Evolutionary conservation across 139 green algal species (phyloP).

Genomic region (Coccomyxa sp.): DNA sequence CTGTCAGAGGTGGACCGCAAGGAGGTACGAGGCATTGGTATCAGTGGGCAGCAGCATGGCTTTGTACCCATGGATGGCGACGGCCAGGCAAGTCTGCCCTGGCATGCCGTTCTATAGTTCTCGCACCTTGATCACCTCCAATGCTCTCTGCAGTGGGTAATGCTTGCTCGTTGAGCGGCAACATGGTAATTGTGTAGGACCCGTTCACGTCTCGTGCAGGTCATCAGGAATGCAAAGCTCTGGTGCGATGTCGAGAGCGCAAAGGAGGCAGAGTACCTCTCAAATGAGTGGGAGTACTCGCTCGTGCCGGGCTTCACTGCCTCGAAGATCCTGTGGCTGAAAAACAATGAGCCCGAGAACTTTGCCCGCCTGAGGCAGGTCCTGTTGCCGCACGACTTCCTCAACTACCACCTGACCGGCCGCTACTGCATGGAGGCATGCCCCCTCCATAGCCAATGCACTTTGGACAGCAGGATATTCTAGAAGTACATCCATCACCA

Average conservation of each 20-base stretch:
- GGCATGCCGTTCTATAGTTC: too few relatives aligned
- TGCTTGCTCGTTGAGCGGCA: not conserved
- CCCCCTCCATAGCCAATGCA: too few relatives aligned
- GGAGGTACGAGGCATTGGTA: constrained; percentile 54
- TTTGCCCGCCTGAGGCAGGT: constrained; percentile 46
- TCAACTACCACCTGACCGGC: constrained; percentile 77
- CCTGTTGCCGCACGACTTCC: constrained; percentile 82
- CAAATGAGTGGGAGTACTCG: constrained; percentile 36
- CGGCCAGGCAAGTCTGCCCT: constrained; percentile 17
- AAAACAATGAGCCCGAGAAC: constrained; percentile 72
- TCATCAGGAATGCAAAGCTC: constrained; percentile 67
- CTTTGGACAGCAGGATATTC: too few relatives aligned
- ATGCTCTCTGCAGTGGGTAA: too few relatives aligned
- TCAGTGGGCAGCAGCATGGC: constrained; percentile 90
- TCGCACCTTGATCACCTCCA: too few relatives aligned
- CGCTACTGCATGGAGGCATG: constrained; percentile 44
- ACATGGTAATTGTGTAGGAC: not conserved
- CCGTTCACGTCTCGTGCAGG: constrained; percentile 4
- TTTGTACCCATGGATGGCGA: constrained; percentile 67
- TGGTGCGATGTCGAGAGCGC: constrained; percentile 85
- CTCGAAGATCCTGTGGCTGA: constrained; percentile 86
- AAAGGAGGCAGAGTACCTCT: constrained; percentile 63
- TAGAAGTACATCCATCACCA: too few relatives aligned
- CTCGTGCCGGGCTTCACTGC: constrained; percentile 78
- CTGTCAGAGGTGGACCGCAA: constrained; percentile 11